Conservation (phyloP, 2,329 filamentous ascomycete species). For the Aspergillus viridinutans region DNA sequence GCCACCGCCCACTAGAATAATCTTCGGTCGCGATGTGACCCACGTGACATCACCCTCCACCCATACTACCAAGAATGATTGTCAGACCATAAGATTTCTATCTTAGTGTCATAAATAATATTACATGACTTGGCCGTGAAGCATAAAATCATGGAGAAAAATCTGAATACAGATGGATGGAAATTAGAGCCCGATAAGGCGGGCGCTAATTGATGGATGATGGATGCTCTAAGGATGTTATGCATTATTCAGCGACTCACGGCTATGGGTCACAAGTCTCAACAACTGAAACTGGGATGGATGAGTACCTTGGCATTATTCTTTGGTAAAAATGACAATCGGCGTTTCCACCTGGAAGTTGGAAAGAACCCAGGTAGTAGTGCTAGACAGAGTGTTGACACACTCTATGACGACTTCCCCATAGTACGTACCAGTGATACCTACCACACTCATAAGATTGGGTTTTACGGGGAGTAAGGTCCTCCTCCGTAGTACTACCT, state of each 20-base stretch:
- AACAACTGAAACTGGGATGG: not conserved
- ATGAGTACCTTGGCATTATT: not conserved
- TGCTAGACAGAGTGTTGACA: not conserved
- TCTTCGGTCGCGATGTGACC: conserved; percentile 1
- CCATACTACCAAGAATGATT: conserved; percentile 4
- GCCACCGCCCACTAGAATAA: not conserved
- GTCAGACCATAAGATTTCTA: conserved; percentile 5
- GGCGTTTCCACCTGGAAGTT: not conserved
- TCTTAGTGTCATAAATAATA: not conserved
- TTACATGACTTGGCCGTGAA: not conserved
- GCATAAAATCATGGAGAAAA: not conserved
- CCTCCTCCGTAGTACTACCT: not conserved
- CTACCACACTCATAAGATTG: not conserved
- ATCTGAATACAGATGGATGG: not conserved
- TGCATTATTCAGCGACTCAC: not conserved
- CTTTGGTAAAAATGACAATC: not conserved
- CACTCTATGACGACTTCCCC: not conserved
- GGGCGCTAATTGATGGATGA: not conserved
- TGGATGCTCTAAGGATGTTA: not conserved
- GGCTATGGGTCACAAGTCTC: not conserved
- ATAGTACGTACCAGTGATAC: not conserved
- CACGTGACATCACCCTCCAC: conserved; percentile 22
- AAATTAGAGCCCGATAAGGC: not conserved
- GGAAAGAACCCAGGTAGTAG: too few relatives aligned
- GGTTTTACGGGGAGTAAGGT: not conserved